Base-by-base conservation (phyloP, 164 flowering plant genomes). In the Saururus chinensis region DNA sequence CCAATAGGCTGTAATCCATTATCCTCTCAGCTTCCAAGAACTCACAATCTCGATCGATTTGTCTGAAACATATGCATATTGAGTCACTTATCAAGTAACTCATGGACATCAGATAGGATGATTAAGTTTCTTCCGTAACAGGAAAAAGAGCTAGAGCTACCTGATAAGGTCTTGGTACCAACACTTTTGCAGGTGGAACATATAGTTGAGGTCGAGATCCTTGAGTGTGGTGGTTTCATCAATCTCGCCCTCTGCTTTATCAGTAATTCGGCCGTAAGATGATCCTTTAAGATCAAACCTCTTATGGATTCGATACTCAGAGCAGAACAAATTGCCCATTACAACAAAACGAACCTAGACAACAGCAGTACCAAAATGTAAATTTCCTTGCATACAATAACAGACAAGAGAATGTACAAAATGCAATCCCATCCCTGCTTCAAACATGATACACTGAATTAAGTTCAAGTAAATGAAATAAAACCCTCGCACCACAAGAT, bases 1-100 rank as follows among this genome's bases (percentile, higher is more conserved):
- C 93, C 66, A 89, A 71, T 40, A 89, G 81, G 77, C 96, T 88
- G 64, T 88, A 88, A 73, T 88, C 96, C 96, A 88, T 88, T n/a
- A 88, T 89, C 66, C 82, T 72, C 70, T 82, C 96, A 4, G 86
- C 75, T 75, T 89, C 96, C 69, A 89, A 75, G 70, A 86, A 89
- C 72, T 87, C 82, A 59, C 93, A 86, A 55, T 89, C 96, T 37
- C 81, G 75, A 53, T 87, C 79, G 52, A 89, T 79, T 82, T 89
- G 96, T 57, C 93, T 89, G 84, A 26, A 58, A 41, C 37, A 30
- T 17, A 56, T 14, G 16, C 45, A 57, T 57, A 10, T 11, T n/a
- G n/a, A 57, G 37, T 8, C 14, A 12, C 19, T 55, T 22, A 12
- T 55, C 57, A 65, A 22, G 16, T 19, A 1, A 51, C 13, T 24